phyloP scores from a whole-genome alignment of 2,329 filamentous ascomycete species.

The Hymenoscyphus salicellus region DNA sequence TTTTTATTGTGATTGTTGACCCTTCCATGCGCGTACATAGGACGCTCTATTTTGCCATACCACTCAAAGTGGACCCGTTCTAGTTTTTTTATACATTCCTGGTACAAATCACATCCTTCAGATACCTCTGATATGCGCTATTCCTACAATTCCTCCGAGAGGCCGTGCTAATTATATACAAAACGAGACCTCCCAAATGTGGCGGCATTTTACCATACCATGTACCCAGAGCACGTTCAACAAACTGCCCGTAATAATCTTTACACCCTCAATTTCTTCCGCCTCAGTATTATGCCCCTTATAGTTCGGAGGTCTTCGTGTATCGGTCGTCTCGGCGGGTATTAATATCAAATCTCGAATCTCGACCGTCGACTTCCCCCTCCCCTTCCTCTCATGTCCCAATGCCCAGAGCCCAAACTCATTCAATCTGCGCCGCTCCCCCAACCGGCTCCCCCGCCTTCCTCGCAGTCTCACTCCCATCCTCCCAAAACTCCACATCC shows the following conservation, averaged over 20 bases:
- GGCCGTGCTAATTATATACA: background rate
- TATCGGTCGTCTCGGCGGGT: no score
- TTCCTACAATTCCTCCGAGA: background rate
- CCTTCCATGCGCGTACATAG: background rate
- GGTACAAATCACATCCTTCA: background rate
- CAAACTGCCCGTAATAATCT: background rate
- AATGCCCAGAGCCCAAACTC: background rate
- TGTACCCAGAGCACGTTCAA: background rate
- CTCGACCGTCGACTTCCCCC: background rate
- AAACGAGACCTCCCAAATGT: no score
- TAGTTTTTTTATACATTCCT: background rate
- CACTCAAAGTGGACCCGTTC: background rate
- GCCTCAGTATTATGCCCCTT: background rate
- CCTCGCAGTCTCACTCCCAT: slow-evolving; percentile 40
- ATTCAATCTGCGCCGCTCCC: background rate
- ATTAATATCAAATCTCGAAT: background rate
- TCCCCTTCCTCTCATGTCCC: background rate
- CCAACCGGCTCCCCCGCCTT: background rate
- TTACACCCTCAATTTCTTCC: background rate
- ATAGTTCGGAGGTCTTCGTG: no score
- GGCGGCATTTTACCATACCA: background rate
- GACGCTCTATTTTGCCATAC: background rate
- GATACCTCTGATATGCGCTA: background rate
- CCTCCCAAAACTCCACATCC: slow-evolving; percentile 91
- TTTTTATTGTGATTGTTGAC: no score